Evolutionary conservation across 805 yeast species (phyloP).

Genomic region (Candida ascalaphidarum): DNA sequence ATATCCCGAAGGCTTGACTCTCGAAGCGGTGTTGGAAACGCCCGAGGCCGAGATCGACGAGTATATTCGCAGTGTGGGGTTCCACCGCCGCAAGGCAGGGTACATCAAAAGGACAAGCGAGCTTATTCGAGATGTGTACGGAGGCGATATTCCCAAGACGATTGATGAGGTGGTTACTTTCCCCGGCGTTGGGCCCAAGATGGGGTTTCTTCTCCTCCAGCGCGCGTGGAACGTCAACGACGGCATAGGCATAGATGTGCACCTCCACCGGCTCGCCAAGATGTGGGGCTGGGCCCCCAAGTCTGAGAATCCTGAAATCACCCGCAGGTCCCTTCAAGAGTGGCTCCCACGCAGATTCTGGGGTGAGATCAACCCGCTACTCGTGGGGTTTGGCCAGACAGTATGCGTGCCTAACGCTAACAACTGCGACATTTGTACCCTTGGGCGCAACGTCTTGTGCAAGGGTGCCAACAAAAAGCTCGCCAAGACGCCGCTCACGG

Average conservation of each 20-base stretch:
- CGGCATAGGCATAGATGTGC: slow-evolving; percentile 95
- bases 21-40: slow-evolving; percentile 43
- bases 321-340: slow-evolving; percentile 56
- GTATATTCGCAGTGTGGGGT: slow-evolving; percentile 75
- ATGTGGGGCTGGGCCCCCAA: slow-evolving; percentile 71
- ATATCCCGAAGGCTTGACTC: slow-evolving; percentile 43
- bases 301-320: slow-evolving; percentile 63
- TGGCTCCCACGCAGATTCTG: slow-evolving; percentile 74
- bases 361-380: slow-evolving; percentile 75
- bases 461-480: slow-evolving; percentile 44
- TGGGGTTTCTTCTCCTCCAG: slow-evolving; percentile 79
- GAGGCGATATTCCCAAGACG: slow-evolving; percentile 66
- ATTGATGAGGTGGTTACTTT: slow-evolving; percentile 55
- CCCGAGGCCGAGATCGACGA: slow-evolving; percentile 52
- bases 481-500: slow-evolving; percentile 16
- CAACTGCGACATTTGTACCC: slow-evolving; percentile 64
- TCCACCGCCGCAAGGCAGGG: slow-evolving; percentile 70
- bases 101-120: slow-evolving; percentile 57
- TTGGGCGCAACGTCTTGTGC: slow-evolving; percentile 48
- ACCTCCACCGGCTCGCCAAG: slow-evolving; percentile 70
- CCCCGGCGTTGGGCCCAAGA: slow-evolving; percentile 95
- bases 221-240: slow-evolving; percentile 68
- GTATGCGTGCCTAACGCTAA: slow-evolving; percentile 66
- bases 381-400: slow-evolving; percentile 93
- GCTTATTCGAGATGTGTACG: slow-evolving; percentile 39